These are phyloP conservation scores for Solanum hybrid DNA, from an alignment of 305 asterid genomes.

Conservation along the genomic window DNA sequence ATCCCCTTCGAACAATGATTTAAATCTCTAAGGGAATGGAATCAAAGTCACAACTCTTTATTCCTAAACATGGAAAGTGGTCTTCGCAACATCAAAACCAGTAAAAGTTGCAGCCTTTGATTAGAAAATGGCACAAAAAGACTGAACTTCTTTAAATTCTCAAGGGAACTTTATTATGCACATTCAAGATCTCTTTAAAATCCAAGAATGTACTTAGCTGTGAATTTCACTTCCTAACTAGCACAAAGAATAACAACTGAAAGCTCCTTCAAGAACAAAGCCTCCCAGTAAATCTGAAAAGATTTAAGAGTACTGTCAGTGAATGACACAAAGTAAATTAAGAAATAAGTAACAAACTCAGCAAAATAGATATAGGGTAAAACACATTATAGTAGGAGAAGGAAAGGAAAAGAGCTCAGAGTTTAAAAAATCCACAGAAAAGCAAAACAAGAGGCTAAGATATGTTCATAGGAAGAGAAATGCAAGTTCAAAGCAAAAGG, in stretches of 20 bases:
- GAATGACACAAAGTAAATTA: background rate
- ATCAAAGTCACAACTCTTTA: background rate
- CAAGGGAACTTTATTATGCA: background rate
- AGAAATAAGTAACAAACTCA: background rate
- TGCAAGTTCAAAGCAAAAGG: background rate
- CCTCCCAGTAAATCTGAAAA: background rate
- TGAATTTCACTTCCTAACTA: background rate
- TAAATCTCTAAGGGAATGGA: conserved; percentile 3
- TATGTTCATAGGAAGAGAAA: background rate
- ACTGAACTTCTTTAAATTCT: background rate
- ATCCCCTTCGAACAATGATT: conserved; percentile 6
- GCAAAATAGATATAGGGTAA: background rate
- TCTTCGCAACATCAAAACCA: background rate
- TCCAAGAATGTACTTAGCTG: background rate
- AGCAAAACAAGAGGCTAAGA: background rate
- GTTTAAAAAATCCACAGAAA: no score
- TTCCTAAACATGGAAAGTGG: background rate
- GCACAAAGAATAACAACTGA: background rate
- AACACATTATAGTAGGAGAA: no score
- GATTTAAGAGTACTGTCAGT: background rate
- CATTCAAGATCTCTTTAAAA: background rate
- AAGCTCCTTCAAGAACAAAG: background rate
- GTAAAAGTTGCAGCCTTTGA: background rate
- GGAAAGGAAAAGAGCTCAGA: no score
- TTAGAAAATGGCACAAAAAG: background rate